Evolutionary conservation across 331 rosid genomes (phyloP).

Genomic region (Acacia concinna): DNA sequence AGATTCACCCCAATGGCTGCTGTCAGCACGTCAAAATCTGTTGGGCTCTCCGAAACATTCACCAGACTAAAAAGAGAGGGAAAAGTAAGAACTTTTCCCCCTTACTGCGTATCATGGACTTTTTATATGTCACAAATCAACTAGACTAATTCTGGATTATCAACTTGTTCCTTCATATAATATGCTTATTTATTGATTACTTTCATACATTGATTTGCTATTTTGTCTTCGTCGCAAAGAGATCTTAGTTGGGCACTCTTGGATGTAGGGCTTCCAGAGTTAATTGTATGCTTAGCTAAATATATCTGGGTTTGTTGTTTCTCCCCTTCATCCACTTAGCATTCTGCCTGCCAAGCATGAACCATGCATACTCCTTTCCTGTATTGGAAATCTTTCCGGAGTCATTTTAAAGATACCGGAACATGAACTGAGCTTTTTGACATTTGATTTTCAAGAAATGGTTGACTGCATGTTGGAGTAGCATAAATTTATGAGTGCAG

Average conservation of each 20-base stretch:
- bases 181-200: background rate
- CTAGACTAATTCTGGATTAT: constrained; percentile 7
- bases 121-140: constrained; percentile 13
- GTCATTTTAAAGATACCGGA: background rate
- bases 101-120: background rate
- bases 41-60: constrained; percentile 79
- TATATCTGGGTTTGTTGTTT: background rate
- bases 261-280: background rate
- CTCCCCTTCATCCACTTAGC: background rate
- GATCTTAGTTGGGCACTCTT: background rate
- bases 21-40: constrained; percentile 43
- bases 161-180: background rate
- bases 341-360: background rate
- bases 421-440: background rate
- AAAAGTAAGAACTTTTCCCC: constrained; percentile 46
- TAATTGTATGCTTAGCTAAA: background rate
- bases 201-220: background rate
- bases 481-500: background rate
- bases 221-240: background rate
- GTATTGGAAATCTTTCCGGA: background rate
- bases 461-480: background rate
- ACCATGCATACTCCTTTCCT: background rate
- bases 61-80: constrained; percentile 56
- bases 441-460: background rate
- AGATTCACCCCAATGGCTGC: constrained; percentile 62